These are phyloP conservation scores for Pichia sp. DNA, from an alignment of 1,139 yeast genomes.

Conservation along the genomic window DNA sequence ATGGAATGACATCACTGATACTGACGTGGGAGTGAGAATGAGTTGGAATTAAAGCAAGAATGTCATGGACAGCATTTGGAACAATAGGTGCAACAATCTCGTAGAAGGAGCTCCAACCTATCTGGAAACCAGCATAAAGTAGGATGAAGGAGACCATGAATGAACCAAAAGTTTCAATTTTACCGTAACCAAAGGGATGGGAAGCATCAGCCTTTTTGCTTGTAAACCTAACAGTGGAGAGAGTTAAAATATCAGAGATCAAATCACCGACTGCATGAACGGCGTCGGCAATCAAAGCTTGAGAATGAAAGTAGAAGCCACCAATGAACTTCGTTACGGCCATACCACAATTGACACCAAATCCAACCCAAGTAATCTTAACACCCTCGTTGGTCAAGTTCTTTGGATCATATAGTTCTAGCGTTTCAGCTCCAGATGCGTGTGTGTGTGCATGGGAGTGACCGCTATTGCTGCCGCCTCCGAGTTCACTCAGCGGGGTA, in stretches of 20 bases:
- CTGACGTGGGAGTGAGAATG: constrained; percentile 46
- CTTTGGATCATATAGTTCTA: constrained; percentile 30
- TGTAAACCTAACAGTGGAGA: constrained; percentile 82
- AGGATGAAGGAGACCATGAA: constrained; percentile 78
- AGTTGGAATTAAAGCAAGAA: constrained; percentile 36
- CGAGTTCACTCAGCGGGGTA: constrained; percentile 24
- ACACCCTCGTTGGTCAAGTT: constrained; percentile 72
- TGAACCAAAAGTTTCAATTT: constrained; percentile 88
- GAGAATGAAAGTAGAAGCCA: constrained; percentile 89
- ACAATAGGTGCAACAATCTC: constrained; percentile 62
- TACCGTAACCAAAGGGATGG: constrained; percentile 89
- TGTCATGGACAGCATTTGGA: constrained; percentile 48
- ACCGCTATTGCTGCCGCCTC: constrained; percentile 23
- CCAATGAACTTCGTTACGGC: constrained; percentile 84
- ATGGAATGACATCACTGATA: constrained; percentile 1
- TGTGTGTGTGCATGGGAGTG: constrained; percentile 33
- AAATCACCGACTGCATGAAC: constrained; percentile 87
- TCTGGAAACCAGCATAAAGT: constrained; percentile 80
- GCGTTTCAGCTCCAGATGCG: constrained; percentile 22
- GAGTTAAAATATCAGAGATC: constrained; percentile 80
- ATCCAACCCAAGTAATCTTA: constrained; percentile 87
- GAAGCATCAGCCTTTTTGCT: constrained; percentile 52
- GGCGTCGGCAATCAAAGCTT: constrained; percentile 89
- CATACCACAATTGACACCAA: constrained; percentile 75
- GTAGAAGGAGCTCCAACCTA: constrained; percentile 80